Evolutionary conservation across 1,139 yeast species (phyloP).

Genomic region (Chernovozyma sophiae-reginae): DNA sequence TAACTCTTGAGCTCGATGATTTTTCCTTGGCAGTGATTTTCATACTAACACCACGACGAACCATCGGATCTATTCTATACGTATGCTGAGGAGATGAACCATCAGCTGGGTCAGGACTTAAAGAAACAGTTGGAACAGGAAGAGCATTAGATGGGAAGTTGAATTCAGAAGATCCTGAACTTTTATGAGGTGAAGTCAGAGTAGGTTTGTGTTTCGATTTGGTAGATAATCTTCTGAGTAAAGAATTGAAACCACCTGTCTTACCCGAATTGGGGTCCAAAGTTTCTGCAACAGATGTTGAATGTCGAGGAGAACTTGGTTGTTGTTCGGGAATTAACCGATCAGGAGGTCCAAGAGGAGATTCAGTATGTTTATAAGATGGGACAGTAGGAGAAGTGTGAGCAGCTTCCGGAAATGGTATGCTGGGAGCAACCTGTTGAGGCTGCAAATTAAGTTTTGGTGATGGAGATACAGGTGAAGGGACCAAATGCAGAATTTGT

Average conservation of each 20-base stretch:
- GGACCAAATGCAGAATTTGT: slow-evolving; percentile 8
- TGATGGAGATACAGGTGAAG: background rate
- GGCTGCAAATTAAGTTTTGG: background rate
- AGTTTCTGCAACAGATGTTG: slow-evolving; percentile 20
- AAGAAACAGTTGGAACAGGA: slow-evolving; percentile 17
- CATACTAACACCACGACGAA: slow-evolving; percentile 61
- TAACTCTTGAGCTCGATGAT: slow-evolving; percentile 27
- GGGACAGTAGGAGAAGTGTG: slow-evolving; percentile 45
- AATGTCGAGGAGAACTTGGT: slow-evolving; percentile 27
- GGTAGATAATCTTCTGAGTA: slow-evolving; percentile 38
- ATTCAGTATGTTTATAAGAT: slow-evolving; percentile 13
- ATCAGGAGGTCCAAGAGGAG: slow-evolving; percentile 10
- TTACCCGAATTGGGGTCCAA: slow-evolving; percentile 32
- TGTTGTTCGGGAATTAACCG: slow-evolving; percentile 30
- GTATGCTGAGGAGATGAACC: slow-evolving; percentile 15
- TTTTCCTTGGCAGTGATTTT: slow-evolving; percentile 58
- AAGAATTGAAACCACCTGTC: slow-evolving; percentile 30
- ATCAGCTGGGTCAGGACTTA: slow-evolving; percentile 15
- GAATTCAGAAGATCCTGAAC: slow-evolving; percentile 5
- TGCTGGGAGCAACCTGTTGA: slow-evolving; percentile 6
- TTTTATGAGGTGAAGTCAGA: slow-evolving; percentile 9
- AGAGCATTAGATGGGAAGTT: slow-evolving; percentile 6
- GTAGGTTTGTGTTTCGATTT: slow-evolving; percentile 17
- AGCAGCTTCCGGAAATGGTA: slow-evolving; percentile 64
- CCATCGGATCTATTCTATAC: slow-evolving; percentile 36